Evolutionary conservation across 257 asterid genomes (phyloP).

Genomic region (Cynanchum wilfordii): DNA sequence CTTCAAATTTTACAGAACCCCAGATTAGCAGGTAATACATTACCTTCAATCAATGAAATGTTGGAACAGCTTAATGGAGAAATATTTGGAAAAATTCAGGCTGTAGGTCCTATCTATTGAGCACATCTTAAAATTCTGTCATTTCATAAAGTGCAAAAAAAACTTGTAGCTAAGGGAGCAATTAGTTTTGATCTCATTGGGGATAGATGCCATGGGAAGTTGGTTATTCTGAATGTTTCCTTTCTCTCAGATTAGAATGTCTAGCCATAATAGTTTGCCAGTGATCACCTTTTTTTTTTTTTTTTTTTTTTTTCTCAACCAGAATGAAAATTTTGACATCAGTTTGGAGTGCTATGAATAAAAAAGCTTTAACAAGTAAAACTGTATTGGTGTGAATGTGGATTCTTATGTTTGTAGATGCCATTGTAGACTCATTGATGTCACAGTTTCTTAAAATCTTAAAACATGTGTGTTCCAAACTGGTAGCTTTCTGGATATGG

Average conservation of each 20-base stretch:
- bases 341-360: neutral
- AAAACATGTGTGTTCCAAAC: neutral
- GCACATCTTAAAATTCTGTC: neutral
- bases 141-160: neutral
- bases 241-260: neutral
- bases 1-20: neutral
- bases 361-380: neutral
- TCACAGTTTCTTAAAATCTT: too few relatives aligned
- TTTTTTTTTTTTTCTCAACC: neutral
- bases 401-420: neutral
- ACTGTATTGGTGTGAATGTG: neutral
- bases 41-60: neutral
- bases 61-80: neutral
- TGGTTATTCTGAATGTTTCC: neutral
- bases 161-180: neutral
- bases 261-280: neutral
- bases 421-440: neutral
- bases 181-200: neutral
- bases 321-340: neutral
- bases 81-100: neutral
- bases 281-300: neutral
- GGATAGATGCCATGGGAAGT: neutral
- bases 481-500: neutral
- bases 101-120: neutral
- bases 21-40: neutral